Conservation (phyloP, 2,329 filamentous ascomycete species). For the Colletotrichum zoysiae region DNA sequence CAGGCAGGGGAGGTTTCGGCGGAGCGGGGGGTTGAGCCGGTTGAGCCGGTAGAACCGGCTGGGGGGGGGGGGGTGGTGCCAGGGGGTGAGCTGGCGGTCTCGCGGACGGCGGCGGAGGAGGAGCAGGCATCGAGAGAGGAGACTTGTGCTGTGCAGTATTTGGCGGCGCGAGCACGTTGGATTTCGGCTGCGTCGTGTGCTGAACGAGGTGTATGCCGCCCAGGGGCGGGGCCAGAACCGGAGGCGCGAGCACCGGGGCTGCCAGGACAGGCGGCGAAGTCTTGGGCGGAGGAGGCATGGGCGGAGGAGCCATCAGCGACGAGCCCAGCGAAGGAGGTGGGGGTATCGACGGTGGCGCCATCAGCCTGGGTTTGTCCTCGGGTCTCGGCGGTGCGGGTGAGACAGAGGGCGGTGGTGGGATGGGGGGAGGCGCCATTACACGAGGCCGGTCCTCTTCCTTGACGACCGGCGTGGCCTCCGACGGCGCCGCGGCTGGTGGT, state of each 20-base stretch:
- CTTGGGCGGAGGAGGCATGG: conserved; percentile 33
- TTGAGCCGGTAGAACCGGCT: conserved; percentile 36
- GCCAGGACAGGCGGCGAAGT: conserved; percentile 50
- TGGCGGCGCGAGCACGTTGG: conserved; percentile 60
- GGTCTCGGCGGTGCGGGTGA: conserved; percentile 46
- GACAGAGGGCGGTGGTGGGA: conserved; percentile 36
- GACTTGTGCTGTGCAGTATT: conserved; percentile 55
- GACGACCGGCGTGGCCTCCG: conserved; percentile 1
- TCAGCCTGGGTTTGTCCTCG: conserved; percentile 41
- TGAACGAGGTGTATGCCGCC: conserved; percentile 47
- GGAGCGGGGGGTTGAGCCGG: conserved; percentile 39
- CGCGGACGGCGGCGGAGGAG: conserved; percentile 45
- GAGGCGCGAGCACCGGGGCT: conserved; percentile 52
- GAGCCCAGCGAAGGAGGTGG: conserved; percentile 25
- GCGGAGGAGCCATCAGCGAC: conserved; percentile 25
- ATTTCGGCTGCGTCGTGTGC: conserved; percentile 53
- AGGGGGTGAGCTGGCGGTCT: conserved; percentile 41
- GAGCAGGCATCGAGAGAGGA: conserved; percentile 51
- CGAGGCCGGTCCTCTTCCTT: conserved; percentile 34
- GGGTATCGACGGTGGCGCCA: conserved; percentile 38
- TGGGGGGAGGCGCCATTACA: conserved; percentile 32
- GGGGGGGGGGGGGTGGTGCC: conserved; percentile 38
- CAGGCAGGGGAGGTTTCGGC: conserved; percentile 38
- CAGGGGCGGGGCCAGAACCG: conserved; percentile 53
- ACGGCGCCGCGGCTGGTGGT: background rate